Conservation (phyloP, 345 rosid genomes). For the Hevea brasiliensis region DNA sequence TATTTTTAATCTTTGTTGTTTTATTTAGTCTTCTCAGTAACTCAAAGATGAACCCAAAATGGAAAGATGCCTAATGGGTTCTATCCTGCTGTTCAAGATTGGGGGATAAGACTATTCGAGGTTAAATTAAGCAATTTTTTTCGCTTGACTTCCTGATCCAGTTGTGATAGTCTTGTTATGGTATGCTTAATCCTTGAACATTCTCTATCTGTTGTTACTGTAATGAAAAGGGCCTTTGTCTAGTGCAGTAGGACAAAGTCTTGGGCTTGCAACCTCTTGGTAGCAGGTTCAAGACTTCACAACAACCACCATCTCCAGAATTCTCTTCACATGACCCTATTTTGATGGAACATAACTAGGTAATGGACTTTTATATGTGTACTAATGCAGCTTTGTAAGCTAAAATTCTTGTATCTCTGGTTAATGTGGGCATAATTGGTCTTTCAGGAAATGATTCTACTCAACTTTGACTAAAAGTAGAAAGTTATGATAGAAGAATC, state of each 20-base stretch:
- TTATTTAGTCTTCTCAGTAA: not conserved
- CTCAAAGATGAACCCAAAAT: not conserved
- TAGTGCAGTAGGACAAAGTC: conserved; percentile 8
- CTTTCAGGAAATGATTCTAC: conserved; percentile 6
- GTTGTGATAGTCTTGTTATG: not conserved
- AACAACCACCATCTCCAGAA: not conserved
- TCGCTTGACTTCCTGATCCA: not conserved
- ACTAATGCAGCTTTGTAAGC: not conserved
- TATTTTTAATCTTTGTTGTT: not conserved
- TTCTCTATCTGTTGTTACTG: not conserved
- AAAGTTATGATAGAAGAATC: not conserved
- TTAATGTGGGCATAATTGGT: not conserved
- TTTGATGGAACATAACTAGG: not conserved
- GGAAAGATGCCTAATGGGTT: not conserved
- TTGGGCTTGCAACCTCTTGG: conserved; percentile 9
- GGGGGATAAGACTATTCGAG: not conserved
- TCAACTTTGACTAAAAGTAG: not conserved
- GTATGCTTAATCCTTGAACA: conserved; percentile 7
- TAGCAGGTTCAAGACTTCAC: not conserved
- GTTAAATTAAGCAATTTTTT: not conserved
- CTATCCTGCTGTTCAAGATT: not conserved
- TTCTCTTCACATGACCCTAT: not conserved
- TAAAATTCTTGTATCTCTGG: not conserved
- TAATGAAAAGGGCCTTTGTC: not conserved
- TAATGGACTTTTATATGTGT: not conserved